Evolutionary conservation across 1,139 yeast species (phyloP).

Genomic region (Suhomyces wounanorum): DNA sequence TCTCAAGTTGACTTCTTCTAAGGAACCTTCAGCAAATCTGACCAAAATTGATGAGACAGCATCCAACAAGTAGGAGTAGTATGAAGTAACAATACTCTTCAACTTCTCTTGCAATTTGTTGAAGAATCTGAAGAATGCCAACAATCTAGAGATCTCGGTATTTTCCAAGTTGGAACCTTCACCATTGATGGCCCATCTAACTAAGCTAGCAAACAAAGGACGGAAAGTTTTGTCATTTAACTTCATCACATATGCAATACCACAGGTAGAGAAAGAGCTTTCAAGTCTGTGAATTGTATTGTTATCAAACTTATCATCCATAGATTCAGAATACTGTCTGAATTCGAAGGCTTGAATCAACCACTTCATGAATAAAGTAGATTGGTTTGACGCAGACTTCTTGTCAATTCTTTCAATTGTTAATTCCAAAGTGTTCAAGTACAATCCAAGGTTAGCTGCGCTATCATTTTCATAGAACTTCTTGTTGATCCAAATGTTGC

Average conservation of each 20-base stretch:
- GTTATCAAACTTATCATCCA: conserved; percentile 51
- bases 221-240: conserved; percentile 91
- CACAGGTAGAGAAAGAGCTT: conserved; percentile 70
- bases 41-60: conserved; percentile 58
- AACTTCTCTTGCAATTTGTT: conserved; percentile 80
- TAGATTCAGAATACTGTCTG: conserved; percentile 47
- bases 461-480: conserved; percentile 37
- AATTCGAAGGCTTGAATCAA: conserved; percentile 72
- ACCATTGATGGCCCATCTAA: conserved; percentile 92
- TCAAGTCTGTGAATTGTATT: conserved; percentile 84
- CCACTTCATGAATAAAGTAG: conserved; percentile 72
- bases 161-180: conserved; percentile 58
- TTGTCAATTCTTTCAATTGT: conserved; percentile 70
- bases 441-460: conserved; percentile 68
- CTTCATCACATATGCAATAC: conserved; percentile 79
- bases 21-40: conserved; percentile 44
- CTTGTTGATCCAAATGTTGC: conserved; percentile 57
- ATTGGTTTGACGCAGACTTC: conserved; percentile 69
- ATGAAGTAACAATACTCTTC: conserved; percentile 84
- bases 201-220: conserved; percentile 83
- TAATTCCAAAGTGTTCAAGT: conserved; percentile 63
- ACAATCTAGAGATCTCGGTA: conserved; percentile 54
- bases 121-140: conserved; percentile 84
- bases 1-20: conserved; percentile 59
- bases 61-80: conserved; percentile 83